Base-by-base conservation (phyloP, 305 asterid species). In the Fraxinus nigra region DNA sequence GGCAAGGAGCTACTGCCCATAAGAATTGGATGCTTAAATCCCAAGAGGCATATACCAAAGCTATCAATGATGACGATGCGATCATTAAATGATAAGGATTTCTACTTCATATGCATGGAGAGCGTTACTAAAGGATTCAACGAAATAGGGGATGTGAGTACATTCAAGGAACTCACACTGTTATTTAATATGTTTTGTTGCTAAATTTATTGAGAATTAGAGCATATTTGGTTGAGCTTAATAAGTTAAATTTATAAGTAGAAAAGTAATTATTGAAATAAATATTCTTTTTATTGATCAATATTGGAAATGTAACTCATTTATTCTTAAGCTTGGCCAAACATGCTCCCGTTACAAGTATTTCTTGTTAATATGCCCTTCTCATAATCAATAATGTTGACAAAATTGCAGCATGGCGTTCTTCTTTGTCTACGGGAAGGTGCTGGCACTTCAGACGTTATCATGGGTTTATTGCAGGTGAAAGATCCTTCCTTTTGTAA, bases 361-460 rank as follows among this genome's bases (percentile, higher is more conserved):
- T 32, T 72, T 7, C 48, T 59, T n/a, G 65, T 8, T 24, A 56
- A 18, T 63, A 22, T 9, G 33, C 65, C 76, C 72, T 74, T 77
- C 78, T 65, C 59, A 20, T 77, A 77, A 56, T 83, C 38, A 33
- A 75, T 54, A 22, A 16, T 35, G 38, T 78, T 43, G 32, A 14
- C 72, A 72, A 80, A 72, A 78, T 84, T 82, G 32, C 87, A 93
- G 97, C 87, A 85, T 11, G 91, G 91, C 26, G 80, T 94, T 83
- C 92, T 94, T 78, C 85, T 94, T n/a, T 89, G 85, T 78, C 81
- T 95, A 10, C 92, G 97, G 77, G 99, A 95, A 85, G 97, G 93
- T 20, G 92, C 97, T 69, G 81, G 85, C 83, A 87, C 97, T 78
- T 72, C 86, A 67, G 97, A 93, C 80, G 75, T 92, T 63, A 84